Base-by-base conservation (phyloP, 2,329 filamentous ascomycete genomes). In the Emergomyces africanus region DNA sequence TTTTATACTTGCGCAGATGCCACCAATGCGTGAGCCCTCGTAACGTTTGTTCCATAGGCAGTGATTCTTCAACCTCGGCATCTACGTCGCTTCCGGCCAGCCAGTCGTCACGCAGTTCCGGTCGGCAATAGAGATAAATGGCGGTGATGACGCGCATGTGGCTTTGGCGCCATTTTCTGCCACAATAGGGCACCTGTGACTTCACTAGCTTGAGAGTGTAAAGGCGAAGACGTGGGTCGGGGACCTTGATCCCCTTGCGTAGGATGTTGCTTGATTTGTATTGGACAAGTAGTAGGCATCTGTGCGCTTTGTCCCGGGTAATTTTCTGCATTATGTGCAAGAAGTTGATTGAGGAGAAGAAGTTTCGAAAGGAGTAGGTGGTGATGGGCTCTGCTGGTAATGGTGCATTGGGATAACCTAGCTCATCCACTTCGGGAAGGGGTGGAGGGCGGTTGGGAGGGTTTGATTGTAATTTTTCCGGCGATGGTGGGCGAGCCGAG, bases 81-180 rank as follows among this genome's bases (percentile, higher is more conserved):
- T 99, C 94, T 1, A 97, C 85, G 69, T 96, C 91, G 61, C 87
- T 88, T 5, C 92, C 92, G 0, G 89, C 72, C 0, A 97, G 80
- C 92, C 94, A 97, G 74, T 96, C 94, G 69, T 99, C 94, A 35
- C 92, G 82, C 51, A 99, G 79, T 71, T 97, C 92, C 0, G 92
- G 92, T 8, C 90, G 82, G 69, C 92, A 96, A 74, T 96, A 89
- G 54, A 99, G 79, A 72, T 96, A 99, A 1, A 99, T 89, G 3
- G 91, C 90, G 0, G 94, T 99, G 69, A 99, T 99, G 68, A 97
- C 91, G 59, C 92, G 88, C 94, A 99, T 99, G 73, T 99, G 97
- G 66, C 85, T 86, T 76, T 97, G 94, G 15, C 94, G 86, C 94
- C 94, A 99, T 76, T 99, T 99, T 49, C 94, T 86, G 25, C 94